Evolutionary conservation across 2,329 filamentous ascomycete genomes (phyloP), one percentile per base, ranked within the genome.

Genomic region (Berkeleyomyces rouxiae): DNA sequence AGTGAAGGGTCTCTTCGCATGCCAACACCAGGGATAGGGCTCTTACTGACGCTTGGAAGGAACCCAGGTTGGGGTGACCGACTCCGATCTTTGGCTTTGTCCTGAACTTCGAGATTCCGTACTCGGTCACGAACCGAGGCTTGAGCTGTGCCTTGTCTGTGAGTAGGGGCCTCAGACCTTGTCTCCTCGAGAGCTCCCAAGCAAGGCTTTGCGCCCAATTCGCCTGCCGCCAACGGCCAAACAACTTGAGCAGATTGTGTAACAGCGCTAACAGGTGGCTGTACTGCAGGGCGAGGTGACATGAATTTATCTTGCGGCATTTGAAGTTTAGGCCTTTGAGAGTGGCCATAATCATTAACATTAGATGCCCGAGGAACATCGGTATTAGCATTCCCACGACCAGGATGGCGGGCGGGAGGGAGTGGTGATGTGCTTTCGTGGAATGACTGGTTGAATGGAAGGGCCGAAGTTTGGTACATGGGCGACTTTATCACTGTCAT

Each of bases 71-170:
- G 47, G 39, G 60, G 60, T 1, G 60, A 61, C 49, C 62, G 46
- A 39, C 61, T 63, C 4, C 51, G 40, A 23, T 57, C 58, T 31
- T 57, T 51, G 23, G 47, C 39, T 6, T 39, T 36, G 39, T 63
- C 62, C 16, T 42, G 49, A 1, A 64, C 63, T 39, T 64, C 63
- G 5, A 64, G 46, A 39, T 64, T 64, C 44, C 63, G 59, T 31
- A 64, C 53, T 4, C 59, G 51, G 36, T 64, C 63, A 36, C 59
- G 59, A 11, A 64, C 63, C 40, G 16, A 46, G 37, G 53, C 62
- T 7, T 31, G 62, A 13, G 44, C 58, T 58, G 40, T 55, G 9
- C 57, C 49, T 4, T 57, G 55, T 42, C 42, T 10, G 10, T 55
- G 37, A 16, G 13, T 16, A 33, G 39, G 31, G 23, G 23, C 6